Base-by-base conservation (phyloP, 2,329 filamentous ascomycete genomes). In the Colletotrichum sp. region DNA sequence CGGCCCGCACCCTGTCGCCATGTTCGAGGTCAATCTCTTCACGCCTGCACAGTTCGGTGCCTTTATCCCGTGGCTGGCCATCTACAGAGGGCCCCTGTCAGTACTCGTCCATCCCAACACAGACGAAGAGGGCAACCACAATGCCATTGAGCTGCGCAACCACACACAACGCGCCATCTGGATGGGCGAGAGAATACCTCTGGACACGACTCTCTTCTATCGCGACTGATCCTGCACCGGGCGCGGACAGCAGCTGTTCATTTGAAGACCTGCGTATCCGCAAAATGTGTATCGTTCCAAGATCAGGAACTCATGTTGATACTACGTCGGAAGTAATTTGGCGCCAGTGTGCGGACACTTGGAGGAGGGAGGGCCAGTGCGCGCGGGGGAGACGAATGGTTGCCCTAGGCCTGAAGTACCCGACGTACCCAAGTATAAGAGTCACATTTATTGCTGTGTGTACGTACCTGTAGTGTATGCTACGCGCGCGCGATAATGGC, bases 21-120 rank as follows among this genome's bases (percentile, higher is more conserved):
- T 98, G 95, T 98, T 98, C 80, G 96, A 98, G 84, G 95, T 98
- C 61, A 97, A 97, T 79, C 61, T 98, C 24, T 95, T 96, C 83
- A 95, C 93, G 0, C 96, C 96, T 0, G 92, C 92, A 4, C 94
- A 98, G 83, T 98, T 98, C 81, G 96, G 96, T 0, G 96, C 96
- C 0, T 97, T 98, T 80, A 86, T 98, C 52, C 90, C 95, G 0
- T 98, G 96, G 96, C 86, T 98, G 34, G 90, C 95, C 34, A 91
- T 98, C 73, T 93, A 96, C 84, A 89, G 96, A 7, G 96, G 96
- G 0, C 94, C 95, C 4, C 84, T 98, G 75, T 96, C 94, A 63
- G 95, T 87, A 5, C 86, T 98, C 24, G 83, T 98, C 2, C 96
- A 98, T 83, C 95, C 96, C 0, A 98, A 98, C 80, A 96, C 94